These are phyloP conservation scores for Rosa persica DNA, from an alignment of 306 rosid genomes.

Conservation along the genomic window DNA sequence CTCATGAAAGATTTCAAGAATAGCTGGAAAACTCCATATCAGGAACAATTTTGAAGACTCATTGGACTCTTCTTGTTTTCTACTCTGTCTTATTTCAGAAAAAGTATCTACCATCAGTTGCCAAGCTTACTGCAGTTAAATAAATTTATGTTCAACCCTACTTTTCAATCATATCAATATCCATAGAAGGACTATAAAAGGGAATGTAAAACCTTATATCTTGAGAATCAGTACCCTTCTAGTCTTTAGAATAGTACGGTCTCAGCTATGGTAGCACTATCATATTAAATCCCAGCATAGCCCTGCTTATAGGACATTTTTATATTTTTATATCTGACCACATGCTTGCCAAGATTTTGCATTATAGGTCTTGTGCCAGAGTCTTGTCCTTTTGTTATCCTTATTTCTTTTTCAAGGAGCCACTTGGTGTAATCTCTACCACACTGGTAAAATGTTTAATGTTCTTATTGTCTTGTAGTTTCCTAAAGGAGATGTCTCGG, in stretches of 20 bases:
- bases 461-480: background rate
- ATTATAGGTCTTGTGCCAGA: background rate
- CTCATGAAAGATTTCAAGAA: background rate
- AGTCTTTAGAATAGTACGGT: background rate
- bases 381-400: background rate
- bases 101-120: background rate
- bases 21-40: background rate
- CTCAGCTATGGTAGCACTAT: background rate
- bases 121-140: slow-evolving; percentile 1
- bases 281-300: background rate
- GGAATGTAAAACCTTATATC: background rate
- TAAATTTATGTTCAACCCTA: background rate
- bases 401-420: background rate
- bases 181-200: background rate
- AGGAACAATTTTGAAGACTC: too few relatives aligned
- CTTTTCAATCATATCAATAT: background rate
- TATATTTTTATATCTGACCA: background rate
- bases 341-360: background rate
- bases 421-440: background rate
- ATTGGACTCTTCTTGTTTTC: background rate
- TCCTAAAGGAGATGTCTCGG: slow-evolving; percentile 66
- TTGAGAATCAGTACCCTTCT: background rate
- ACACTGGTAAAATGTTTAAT: background rate
- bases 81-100: background rate
- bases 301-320: background rate